A percentile compares a stretch with the other conserved stretches of the same genome.
These are phyloP conservation scores for Phialocephala sp. DNA, from an alignment of 2,329 filamentous ascomycete genomes.

Conservation along the genomic window DNA sequence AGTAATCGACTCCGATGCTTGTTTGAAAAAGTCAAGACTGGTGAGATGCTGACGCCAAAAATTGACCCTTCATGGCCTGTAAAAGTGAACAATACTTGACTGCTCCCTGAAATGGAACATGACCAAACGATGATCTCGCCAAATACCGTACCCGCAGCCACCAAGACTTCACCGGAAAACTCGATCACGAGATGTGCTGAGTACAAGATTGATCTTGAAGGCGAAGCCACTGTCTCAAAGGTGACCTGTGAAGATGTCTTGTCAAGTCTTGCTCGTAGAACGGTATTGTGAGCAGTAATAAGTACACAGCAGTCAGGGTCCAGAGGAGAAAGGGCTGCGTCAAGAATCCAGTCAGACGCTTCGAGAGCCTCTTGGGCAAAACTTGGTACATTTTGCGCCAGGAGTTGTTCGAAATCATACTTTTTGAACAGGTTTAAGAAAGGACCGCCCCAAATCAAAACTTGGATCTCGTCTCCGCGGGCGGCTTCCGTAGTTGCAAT, in stretches of 20 bases:
- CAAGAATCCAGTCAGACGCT: conserved; percentile 79
- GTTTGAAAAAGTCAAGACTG: conserved; percentile 49
- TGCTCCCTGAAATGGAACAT: conserved; percentile 50
- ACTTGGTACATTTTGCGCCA: conserved; percentile 23
- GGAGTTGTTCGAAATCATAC: conserved; percentile 31
- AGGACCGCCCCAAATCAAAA: conserved; percentile 75
- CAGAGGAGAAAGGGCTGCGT: conserved; percentile 62
- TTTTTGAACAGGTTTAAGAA: conserved; percentile 49
- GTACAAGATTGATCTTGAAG: conserved; percentile 85
- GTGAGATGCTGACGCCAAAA: conserved; percentile 85
- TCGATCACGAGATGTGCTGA: conserved; percentile 76
- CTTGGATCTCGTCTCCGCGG: conserved; percentile 31
- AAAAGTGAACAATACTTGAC: conserved; percentile 59
- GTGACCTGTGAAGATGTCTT: conserved; percentile 43
- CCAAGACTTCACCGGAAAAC: conserved; percentile 63
- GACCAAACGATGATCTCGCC: conserved; percentile 94
- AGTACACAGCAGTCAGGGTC: conserved; percentile 57
- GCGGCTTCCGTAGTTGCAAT: conserved; percentile 54
- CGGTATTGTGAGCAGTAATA: conserved; percentile 87
- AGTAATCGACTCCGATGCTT: conserved; percentile 64
- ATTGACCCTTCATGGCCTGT: conserved; percentile 88
- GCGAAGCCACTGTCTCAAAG: conserved; percentile 59
- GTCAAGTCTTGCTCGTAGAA: conserved; percentile 57
- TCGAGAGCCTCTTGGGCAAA: conserved; percentile 46
- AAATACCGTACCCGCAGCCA: conserved; percentile 91